Conservation (phyloP, 1,139 yeast genomes). For the Blastobotrys malaysiensis region DNA sequence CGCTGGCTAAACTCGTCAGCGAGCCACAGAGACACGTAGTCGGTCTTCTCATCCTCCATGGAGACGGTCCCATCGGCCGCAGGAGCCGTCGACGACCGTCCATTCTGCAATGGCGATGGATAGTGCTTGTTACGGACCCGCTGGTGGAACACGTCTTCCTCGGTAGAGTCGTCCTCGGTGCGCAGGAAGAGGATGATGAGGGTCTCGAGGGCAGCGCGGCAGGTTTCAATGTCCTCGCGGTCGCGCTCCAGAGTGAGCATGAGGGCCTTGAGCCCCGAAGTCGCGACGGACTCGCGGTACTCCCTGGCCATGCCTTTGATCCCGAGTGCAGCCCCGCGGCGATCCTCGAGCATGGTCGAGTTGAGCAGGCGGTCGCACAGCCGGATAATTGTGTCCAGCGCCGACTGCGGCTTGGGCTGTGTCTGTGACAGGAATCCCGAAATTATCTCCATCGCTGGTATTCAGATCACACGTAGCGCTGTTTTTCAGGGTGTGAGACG, state of each 20-base stretch:
- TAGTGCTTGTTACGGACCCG: constrained; percentile 40
- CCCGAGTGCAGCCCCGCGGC: constrained; percentile 88
- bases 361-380: constrained; percentile 83
- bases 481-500: not conserved
- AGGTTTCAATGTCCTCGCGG: constrained; percentile 60
- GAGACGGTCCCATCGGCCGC: constrained; percentile 2
- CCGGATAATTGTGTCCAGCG: constrained; percentile 83
- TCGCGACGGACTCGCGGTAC: constrained; percentile 85
- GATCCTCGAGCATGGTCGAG: constrained; percentile 74
- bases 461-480: not conserved
- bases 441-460: constrained; percentile 35
- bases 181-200: constrained; percentile 66
- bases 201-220: constrained; percentile 81
- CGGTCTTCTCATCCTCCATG: constrained; percentile 38
- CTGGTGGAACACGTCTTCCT: constrained; percentile 40
- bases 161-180: constrained; percentile 41
- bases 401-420: constrained; percentile 54
- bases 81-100: not conserved
- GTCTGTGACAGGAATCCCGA: constrained; percentile 44
- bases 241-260: constrained; percentile 65
- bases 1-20: constrained; percentile 82
- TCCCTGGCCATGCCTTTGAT: constrained; percentile 86
- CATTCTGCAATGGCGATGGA: constrained; percentile 28
- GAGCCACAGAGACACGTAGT: constrained; percentile 90
- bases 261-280: constrained; percentile 76